These are phyloP conservation scores for Fraxinus velutina DNA, from an alignment of 305 asterid species.

Conservation along the genomic window DNA sequence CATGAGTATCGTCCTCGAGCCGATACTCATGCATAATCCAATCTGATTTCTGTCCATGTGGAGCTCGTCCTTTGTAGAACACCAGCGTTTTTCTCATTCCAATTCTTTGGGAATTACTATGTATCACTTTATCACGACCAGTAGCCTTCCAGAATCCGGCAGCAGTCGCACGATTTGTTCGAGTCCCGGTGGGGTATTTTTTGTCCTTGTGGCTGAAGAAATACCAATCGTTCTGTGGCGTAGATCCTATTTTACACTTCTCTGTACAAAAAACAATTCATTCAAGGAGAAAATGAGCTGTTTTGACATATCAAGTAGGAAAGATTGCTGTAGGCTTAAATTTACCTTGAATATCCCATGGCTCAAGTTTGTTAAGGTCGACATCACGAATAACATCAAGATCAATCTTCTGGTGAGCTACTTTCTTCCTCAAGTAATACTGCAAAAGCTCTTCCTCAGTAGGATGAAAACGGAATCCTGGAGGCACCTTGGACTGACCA, in stretches of 20 bases:
- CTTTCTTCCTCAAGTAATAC: conserved; percentile 78
- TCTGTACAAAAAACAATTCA: conserved; percentile 33
- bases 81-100: conserved; percentile 95
- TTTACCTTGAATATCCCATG: conserved; percentile 89
- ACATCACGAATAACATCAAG: conserved; percentile 89
- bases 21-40: conserved; percentile 99
- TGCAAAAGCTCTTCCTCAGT: conserved; percentile 88
- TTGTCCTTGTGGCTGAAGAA: conserved; percentile 97
- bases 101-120: conserved; percentile 64
- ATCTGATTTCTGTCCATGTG: conserved; percentile 89
- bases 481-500: conserved; percentile 86
- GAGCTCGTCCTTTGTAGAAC: conserved; percentile 89
- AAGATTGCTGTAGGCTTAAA: neutral
- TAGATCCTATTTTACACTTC: conserved; percentile 80
- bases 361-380: conserved; percentile 89
- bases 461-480: conserved; percentile 93
- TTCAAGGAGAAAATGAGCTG: neutral
- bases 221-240: conserved; percentile 96
- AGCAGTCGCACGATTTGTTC: conserved; percentile 89
- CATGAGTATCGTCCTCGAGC: conserved; percentile 56
- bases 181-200: conserved; percentile 89
- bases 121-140: conserved; percentile 81
- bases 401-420: conserved; percentile 61
- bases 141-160: conserved; percentile 99
- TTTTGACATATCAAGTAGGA: neutral